phyloP scores from a whole-genome alignment of 2,329 filamentous ascomycete genomes.

The Arthroderma sp. region DNA sequence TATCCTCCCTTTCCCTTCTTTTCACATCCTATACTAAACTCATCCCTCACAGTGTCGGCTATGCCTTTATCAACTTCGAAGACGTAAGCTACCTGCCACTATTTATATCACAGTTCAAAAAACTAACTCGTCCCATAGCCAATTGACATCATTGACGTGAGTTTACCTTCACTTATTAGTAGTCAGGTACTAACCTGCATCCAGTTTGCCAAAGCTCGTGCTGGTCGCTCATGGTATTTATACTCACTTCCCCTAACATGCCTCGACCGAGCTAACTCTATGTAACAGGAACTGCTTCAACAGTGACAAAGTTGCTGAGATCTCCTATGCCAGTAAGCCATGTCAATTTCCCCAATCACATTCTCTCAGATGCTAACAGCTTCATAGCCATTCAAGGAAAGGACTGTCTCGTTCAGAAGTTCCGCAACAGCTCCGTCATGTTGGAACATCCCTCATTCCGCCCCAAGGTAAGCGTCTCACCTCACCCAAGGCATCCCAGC shows the following conservation, averaged over 20 bases:
- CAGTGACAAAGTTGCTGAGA: constrained; percentile 72
- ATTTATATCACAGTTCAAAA: background rate
- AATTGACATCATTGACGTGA: constrained; percentile 58
- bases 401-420: constrained; percentile 85
- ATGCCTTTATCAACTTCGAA: constrained; percentile 92
- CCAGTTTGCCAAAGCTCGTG: constrained; percentile 58
- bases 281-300: constrained; percentile 60
- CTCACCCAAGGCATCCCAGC: constrained; percentile 18
- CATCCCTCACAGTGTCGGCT: constrained; percentile 58
- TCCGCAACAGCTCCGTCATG: constrained; percentile 95
- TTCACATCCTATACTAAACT: background rate
- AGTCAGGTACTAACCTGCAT: constrained; percentile 19
- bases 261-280: background rate
- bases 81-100: constrained; percentile 44
- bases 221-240: constrained; percentile 56
- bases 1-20: background rate
- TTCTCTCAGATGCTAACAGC: constrained; percentile 20
- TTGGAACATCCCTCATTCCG: constrained; percentile 68
- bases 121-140: constrained; percentile 43
- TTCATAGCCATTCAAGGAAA: constrained; percentile 71
- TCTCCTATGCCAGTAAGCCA: constrained; percentile 83
- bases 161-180: constrained; percentile 20
- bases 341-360: background rate
- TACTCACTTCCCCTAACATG: background rate
- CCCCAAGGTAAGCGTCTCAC: constrained; percentile 57